A percentile compares a stretch with the other conserved stretches of the same genome.
Conservation (phyloP, 768 basidiomycete genomes). For the Pholiota conissans region DNA sequence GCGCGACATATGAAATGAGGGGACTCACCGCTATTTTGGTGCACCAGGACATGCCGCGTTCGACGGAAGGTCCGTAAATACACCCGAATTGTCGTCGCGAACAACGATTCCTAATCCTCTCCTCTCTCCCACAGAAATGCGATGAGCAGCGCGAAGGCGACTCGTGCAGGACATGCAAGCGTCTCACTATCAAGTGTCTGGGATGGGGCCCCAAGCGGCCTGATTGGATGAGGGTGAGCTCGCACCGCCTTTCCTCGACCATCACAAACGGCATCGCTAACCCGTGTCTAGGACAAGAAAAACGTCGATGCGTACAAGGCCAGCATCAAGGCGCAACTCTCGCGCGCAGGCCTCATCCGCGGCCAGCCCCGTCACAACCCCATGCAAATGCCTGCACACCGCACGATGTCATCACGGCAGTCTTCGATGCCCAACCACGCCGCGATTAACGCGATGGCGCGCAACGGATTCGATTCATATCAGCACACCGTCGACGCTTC, state of each 20-base stretch:
- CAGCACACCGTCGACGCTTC: conserved; percentile 20
- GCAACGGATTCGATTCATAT: conserved; percentile 23
- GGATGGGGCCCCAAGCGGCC: conserved; percentile 85
- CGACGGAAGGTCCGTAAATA: conserved; percentile 66
- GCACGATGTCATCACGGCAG: conserved; percentile 13
- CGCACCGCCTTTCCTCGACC: not conserved
- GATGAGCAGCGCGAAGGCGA: conserved; percentile 82
- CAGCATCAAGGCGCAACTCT: conserved; percentile 79
- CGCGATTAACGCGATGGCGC: conserved; percentile 7
- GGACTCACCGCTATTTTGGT: not conserved
- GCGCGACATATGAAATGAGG: not conserved
- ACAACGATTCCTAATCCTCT: conserved; percentile 9
- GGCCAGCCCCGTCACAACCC: conserved; percentile 73
- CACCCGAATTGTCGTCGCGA: conserved; percentile 11
- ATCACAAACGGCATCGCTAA: too few species aligned
- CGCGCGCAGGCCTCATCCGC: conserved; percentile 75
- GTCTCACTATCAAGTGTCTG: conserved; percentile 78
- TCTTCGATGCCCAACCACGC: conserved; percentile 8
- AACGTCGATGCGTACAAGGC: conserved; percentile 82
- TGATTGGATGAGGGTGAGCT: conserved; percentile 85
- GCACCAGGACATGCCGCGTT: conserved; percentile 77
- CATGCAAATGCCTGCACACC: conserved; percentile 33
- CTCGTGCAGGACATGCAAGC: conserved; percentile 79
- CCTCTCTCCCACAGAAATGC: conserved; percentile 63
- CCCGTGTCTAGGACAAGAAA: conserved; percentile 90